These are phyloP conservation scores for Pyrenophora tritici-repentis DNA, from an alignment of 2,329 filamentous ascomycete species.

Conservation along the genomic window DNA sequence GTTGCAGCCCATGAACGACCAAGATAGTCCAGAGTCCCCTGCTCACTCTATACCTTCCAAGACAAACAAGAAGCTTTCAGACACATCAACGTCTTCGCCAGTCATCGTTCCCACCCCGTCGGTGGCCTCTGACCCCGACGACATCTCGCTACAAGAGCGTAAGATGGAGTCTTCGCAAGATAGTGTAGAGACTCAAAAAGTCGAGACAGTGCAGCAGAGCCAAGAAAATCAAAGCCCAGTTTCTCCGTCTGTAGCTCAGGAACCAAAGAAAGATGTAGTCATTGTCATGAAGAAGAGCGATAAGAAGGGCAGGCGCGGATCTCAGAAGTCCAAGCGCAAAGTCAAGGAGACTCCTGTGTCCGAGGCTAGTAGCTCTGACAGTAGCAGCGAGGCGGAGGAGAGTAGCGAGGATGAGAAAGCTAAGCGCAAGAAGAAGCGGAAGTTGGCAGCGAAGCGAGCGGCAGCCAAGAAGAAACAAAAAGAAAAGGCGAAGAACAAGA, in stretches of 20 bases:
- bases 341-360: constrained; percentile 26
- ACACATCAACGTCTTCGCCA: constrained; percentile 30
- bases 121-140: constrained; percentile 27
- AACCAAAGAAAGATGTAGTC: constrained; percentile 9
- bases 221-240: constrained; percentile 10
- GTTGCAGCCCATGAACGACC: constrained; percentile 26
- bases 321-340: constrained; percentile 28
- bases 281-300: constrained; percentile 15
- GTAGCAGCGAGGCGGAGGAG: constrained; percentile 24
- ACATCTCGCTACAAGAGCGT: constrained; percentile 16
- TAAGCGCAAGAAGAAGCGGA: constrained; percentile 30
- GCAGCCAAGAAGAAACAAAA: constrained; percentile 27
- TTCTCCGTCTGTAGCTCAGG: constrained; percentile 11
- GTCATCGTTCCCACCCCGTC: constrained; percentile 32
- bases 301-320: constrained; percentile 18
- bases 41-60: constrained; percentile 13
- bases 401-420: constrained; percentile 28
- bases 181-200: constrained; percentile 10
- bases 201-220: background rate
- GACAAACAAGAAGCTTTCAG: constrained; percentile 21
- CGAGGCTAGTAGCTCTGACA: constrained; percentile 27
- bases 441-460: constrained; percentile 16
- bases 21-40: constrained; percentile 16
- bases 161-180: constrained; percentile 24
- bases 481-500: constrained; percentile 29